These are phyloP conservation scores for Tylopilus felleus DNA, from an alignment of 768 basidiomycete species.

Conservation along the genomic window DNA sequence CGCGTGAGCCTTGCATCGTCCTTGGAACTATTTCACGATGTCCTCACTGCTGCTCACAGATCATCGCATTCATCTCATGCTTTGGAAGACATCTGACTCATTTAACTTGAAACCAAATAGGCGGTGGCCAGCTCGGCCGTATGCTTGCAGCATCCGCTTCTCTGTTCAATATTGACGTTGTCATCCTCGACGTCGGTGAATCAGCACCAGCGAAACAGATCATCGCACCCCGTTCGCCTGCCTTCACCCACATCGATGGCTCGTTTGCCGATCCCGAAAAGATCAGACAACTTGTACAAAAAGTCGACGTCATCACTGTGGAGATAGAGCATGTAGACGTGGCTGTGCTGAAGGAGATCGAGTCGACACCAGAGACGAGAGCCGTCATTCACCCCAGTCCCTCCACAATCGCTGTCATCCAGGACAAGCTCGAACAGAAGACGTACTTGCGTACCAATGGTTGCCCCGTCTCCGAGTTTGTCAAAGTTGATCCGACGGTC, in stretches of 20 bases:
- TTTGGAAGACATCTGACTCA: neutral
- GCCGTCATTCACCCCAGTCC: constrained; percentile 71
- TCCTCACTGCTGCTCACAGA: constrained; percentile 15
- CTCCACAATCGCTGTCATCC: constrained; percentile 78
- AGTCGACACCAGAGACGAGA: constrained; percentile 24
- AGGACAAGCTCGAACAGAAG: constrained; percentile 71
- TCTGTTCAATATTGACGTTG: constrained; percentile 74
- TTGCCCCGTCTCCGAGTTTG: constrained; percentile 57
- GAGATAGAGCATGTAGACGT: constrained; percentile 97
- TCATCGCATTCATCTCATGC: neutral
- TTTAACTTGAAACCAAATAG: constrained; percentile 43
- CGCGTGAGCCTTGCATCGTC: constrained; percentile 19
- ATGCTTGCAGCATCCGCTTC: constrained; percentile 94
- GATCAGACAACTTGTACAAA: constrained; percentile 73
- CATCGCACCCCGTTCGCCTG: constrained; percentile 48
- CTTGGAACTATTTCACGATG: neutral
- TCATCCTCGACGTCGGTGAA: constrained; percentile 84
- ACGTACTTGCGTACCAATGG: constrained; percentile 47
- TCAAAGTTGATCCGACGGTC: constrained; percentile 51
- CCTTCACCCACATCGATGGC: constrained; percentile 73
- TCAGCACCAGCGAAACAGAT: constrained; percentile 88
- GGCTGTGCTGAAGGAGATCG: constrained; percentile 53
- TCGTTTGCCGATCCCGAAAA: constrained; percentile 78
- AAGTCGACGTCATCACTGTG: constrained; percentile 86
- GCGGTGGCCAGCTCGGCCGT: constrained; percentile 95